phyloP scores from a whole-genome alignment of 371 early-diverging fungal species.

The Nematocida displodere region DNA sequence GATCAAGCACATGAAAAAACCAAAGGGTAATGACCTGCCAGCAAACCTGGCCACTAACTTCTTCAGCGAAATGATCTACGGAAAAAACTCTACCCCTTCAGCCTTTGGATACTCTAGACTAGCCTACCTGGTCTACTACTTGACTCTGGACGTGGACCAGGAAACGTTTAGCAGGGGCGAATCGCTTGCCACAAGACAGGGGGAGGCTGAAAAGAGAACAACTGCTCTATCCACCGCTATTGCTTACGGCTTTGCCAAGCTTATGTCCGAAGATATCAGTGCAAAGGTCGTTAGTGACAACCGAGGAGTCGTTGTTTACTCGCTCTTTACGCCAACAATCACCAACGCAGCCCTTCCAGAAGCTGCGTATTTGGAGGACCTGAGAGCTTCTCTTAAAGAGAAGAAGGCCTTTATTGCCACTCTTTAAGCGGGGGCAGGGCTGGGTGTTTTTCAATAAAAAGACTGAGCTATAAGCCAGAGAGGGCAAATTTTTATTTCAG shows the following conservation, averaged over 20 bases:
- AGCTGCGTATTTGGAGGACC: neutral
- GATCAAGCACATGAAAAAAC: constrained; percentile 3
- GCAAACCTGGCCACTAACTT: neutral
- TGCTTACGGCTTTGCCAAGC: constrained; percentile 14
- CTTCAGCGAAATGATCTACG: neutral
- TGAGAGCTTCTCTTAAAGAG: neutral
- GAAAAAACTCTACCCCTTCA: constrained; percentile 11
- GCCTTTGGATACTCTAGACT: constrained; percentile 30
- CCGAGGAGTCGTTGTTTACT: constrained; percentile 1
- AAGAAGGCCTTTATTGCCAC: constrained; percentile 14
- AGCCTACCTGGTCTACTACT: constrained; percentile 29
- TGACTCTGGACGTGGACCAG: constrained; percentile 17
- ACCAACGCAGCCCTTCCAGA: neutral
- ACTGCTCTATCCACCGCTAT: neutral
- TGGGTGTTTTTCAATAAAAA: no score
- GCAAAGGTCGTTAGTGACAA: neutral
- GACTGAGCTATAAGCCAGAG: no score
- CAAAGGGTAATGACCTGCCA: neutral
- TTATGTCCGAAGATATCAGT: constrained; percentile 8
- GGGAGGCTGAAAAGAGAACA: neutral
- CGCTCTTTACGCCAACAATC: constrained; percentile 8
- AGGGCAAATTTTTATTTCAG: no score
- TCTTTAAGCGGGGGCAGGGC: no score
- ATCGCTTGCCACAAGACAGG: neutral
- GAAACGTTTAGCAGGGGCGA: neutral